A percentile compares a stretch with the other conserved stretches of the same genome.
Evolutionary conservation across 345 rosid genomes (phyloP).

Genomic region (Hibiscus trionum): DNA sequence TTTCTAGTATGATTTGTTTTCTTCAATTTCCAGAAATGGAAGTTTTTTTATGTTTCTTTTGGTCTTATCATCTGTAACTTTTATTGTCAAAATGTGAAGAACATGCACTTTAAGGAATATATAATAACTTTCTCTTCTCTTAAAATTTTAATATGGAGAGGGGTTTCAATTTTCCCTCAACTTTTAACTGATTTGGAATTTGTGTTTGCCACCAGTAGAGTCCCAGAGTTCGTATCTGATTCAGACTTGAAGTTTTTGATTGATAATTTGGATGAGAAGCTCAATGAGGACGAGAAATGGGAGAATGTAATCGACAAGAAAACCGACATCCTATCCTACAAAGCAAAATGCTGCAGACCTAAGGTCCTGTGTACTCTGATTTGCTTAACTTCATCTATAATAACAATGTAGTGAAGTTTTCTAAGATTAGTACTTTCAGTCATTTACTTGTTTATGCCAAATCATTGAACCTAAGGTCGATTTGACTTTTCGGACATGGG

Average conservation of each 20-base stretch:
- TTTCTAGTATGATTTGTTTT: neutral
- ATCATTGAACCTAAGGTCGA: neutral
- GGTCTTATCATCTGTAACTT: neutral
- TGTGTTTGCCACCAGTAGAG: neutral
- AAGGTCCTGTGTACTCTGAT: constrained; percentile 29
- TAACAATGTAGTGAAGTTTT: neutral
- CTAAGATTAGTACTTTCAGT: neutral
- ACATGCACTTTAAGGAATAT: neutral
- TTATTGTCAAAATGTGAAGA: neutral
- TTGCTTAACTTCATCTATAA: neutral
- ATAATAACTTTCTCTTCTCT: neutral
- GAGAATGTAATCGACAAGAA: constrained; percentile 48
- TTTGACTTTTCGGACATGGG: neutral
- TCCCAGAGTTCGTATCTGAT: constrained; percentile 1
- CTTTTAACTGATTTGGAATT: neutral
- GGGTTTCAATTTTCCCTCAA: neutral
- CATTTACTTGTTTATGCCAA: neutral
- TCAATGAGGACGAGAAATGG: constrained; percentile 42
- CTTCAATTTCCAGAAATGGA: neutral
- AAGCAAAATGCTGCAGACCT: constrained; percentile 63
- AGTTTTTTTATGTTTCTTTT: neutral
- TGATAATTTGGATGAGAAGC: constrained; percentile 39
- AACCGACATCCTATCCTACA: constrained; percentile 46
- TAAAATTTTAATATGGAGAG: neutral
- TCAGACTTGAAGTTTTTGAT: constrained; percentile 58